These are phyloP conservation scores for Aethionema arabicum DNA, from an alignment of 345 rosid genomes.

Conservation along the genomic window DNA sequence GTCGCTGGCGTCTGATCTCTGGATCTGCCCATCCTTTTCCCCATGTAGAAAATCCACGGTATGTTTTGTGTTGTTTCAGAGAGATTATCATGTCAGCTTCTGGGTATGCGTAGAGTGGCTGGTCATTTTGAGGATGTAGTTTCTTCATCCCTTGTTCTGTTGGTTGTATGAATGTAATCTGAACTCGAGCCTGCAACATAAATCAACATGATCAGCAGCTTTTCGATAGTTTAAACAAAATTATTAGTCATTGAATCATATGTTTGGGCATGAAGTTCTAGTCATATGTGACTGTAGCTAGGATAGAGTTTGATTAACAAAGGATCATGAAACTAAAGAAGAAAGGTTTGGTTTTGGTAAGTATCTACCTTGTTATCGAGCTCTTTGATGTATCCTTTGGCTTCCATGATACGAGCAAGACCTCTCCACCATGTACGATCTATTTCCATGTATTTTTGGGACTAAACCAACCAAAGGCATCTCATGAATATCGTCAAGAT, in stretches of 20 bases:
- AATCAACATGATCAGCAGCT: background rate
- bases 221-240: background rate
- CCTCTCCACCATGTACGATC: conserved; percentile 87
- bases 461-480: conserved; percentile 45
- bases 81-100: conserved; percentile 87
- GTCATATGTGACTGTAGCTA: background rate
- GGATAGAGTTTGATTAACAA: background rate
- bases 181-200: conserved; percentile 64
- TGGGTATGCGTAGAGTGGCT: conserved; percentile 52
- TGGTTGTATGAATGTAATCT: conserved; percentile 58
- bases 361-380: conserved; percentile 55
- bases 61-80: conserved; percentile 33
- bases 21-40: conserved; percentile 96
- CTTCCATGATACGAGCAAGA: conserved; percentile 79
- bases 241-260: too few species aligned
- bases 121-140: conserved; percentile 40
- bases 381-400: conserved; percentile 66
- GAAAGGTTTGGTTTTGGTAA: background rate
- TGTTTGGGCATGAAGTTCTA: too few species aligned
- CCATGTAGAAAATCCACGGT: conserved; percentile 64
- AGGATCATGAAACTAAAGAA: conserved; percentile 1
- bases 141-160: conserved; percentile 59
- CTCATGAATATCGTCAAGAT: conserved; percentile 22
- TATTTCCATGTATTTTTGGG: conserved; percentile 48
- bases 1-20: conserved; percentile 63